Evolutionary conservation across 176 grass and related monocot genomes (phyloP), one percentile per base, ranked within the genome.

Genomic region (Metroxylon sagu): DNA sequence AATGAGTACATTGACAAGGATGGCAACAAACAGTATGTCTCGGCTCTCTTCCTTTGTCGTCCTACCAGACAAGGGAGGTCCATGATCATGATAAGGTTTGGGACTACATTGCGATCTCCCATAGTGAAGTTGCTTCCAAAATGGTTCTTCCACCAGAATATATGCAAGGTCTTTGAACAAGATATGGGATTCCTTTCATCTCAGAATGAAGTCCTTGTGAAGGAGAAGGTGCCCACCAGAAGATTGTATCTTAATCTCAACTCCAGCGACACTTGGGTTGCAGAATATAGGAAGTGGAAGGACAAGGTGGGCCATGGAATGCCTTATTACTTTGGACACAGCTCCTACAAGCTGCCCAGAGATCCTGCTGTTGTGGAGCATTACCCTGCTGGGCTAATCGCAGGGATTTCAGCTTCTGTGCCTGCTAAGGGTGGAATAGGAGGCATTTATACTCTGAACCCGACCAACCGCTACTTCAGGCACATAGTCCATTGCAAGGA

Each of bases 181-280:
- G 92, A 97, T 75, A 96, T 97, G 92, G 92, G 92, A 6, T 88
- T 97, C 68, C 75, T 97, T 2, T 97, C 87, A 12, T 97, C 92
- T 56, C 84, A 97, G 82, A 91, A 97, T 69, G 92, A 91, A 80
- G 86, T 97, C 35, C 65, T 97, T 14, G 35, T 97, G 64, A 66
- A 81, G 86, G 92, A 90, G 69, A 85, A 82, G 69, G 72, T 80
- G 57, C 87, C 87, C 16, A 90, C 92, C 54, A 83, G 62, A 72
- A 81, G 88, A 28, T 75, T 97, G 18, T 97, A 91, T 73, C 83
- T 97, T 23, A 97, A 88, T 66, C 86, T 97, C 60, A 72, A 77
- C 1, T 97, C 81, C 0, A 82, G 78, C 0, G 92, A 91, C 61
- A 91, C 87, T 0, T 97, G 92, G 92, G 87, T 97, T 3, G 76